A percentile compares a stretch with the other conserved stretches of the same genome.
These are phyloP conservation scores for Salix purpurea DNA, from an alignment of 345 rosid species.

Conservation along the genomic window DNA sequence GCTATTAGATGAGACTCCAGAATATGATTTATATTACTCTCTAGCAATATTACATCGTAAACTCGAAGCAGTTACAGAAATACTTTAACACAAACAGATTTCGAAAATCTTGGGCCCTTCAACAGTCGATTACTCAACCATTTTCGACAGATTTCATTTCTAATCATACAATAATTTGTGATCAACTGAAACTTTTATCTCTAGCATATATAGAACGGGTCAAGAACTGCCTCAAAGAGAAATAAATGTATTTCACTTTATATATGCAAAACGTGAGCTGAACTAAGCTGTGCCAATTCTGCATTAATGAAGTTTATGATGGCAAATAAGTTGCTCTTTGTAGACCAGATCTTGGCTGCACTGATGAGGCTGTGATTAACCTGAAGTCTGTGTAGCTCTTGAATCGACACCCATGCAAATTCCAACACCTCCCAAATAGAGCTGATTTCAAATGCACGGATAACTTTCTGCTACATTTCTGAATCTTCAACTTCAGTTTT, in stretches of 20 bases:
- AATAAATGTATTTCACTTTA: background rate
- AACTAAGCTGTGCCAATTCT: background rate
- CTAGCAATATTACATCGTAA: no score
- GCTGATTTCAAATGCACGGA: background rate
- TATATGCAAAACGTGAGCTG: background rate
- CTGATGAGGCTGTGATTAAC: background rate
- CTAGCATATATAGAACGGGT: background rate
- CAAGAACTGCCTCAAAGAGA: background rate
- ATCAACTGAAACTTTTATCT: background rate
- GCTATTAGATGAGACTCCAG: no score
- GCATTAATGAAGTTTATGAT: background rate
- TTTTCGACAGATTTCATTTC: no score
- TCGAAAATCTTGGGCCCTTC: no score
- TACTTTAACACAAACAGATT: no score
- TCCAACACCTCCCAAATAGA: background rate
- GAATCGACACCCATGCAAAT: background rate
- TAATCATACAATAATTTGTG: no score
- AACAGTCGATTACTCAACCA: no score
- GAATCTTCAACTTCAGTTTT: conserved; percentile 60
- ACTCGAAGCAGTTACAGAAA: no score
- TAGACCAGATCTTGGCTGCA: background rate
- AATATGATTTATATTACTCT: no score
- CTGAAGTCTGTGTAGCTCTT: background rate
- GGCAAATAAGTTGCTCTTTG: background rate
- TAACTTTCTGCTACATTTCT: conserved; percentile 29